These are phyloP conservation scores for Phytophthora sojae DNA, from an alignment of 352 stramenopile species.

Conservation along the genomic window DNA sequence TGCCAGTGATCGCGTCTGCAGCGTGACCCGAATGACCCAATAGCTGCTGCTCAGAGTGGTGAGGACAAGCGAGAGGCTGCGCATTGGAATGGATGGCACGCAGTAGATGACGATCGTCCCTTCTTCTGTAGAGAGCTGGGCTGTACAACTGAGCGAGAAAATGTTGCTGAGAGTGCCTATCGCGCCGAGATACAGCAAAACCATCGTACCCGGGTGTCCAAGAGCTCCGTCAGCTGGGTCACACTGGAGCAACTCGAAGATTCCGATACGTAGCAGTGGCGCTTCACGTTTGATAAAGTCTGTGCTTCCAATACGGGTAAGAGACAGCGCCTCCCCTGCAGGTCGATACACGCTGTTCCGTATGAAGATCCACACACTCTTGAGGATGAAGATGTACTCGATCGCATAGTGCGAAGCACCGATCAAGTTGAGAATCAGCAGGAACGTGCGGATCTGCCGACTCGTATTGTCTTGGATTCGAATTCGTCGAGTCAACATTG, in stretches of 20 bases:
- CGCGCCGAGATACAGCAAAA: slow-evolving; percentile 44
- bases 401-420: slow-evolving; percentile 33
- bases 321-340: neutral
- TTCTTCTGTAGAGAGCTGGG: slow-evolving; percentile 25
- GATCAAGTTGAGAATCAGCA: slow-evolving; percentile 44
- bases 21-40: slow-evolving; percentile 38
- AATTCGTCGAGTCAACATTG: slow-evolving; percentile 24
- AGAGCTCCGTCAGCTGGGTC: slow-evolving; percentile 38
- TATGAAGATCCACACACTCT: slow-evolving; percentile 32
- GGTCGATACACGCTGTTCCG: slow-evolving; percentile 25
- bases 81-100: slow-evolving; percentile 32
- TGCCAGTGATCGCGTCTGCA: slow-evolving; percentile 31
- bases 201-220: slow-evolving; percentile 38
- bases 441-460: slow-evolving; percentile 41
- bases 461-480: slow-evolving; percentile 50
- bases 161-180: slow-evolving; percentile 51
- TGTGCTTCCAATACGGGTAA: slow-evolving; percentile 2
- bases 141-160: slow-evolving; percentile 45
- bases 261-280: slow-evolving; percentile 14
- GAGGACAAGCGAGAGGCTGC: slow-evolving; percentile 33
- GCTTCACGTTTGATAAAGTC: neutral
- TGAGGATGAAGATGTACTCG: slow-evolving; percentile 36
- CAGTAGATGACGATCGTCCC: slow-evolving; percentile 42
- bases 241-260: slow-evolving; percentile 28
- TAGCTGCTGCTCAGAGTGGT: slow-evolving; percentile 44